These are phyloP conservation scores for Thelonectria olida DNA, from an alignment of 2,329 filamentous ascomycete genomes.

Conservation along the genomic window DNA sequence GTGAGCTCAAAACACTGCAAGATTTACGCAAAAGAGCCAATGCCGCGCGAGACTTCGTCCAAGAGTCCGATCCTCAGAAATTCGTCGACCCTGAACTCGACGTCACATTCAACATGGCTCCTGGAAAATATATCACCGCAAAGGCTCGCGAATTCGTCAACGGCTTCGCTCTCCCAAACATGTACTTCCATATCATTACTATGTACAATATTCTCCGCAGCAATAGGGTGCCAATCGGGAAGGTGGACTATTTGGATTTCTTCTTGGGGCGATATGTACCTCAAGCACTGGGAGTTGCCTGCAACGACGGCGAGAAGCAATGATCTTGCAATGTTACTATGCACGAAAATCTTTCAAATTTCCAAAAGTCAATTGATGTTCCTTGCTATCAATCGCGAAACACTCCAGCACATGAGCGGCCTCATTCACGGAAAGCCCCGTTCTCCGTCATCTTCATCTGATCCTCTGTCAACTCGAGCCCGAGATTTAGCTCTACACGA, in stretches of 20 bases:
- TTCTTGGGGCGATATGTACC: not conserved
- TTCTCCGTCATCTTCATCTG: no score
- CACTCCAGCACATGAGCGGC: no score
- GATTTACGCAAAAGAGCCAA: not conserved
- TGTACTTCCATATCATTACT: constrained; percentile 3
- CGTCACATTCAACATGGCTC: not conserved
- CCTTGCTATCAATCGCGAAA: no score
- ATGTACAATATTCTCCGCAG: not conserved
- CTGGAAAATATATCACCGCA: not conserved
- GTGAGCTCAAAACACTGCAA: not conserved
- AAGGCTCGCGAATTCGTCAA: not conserved
- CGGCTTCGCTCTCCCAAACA: not conserved
- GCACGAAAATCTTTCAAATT: no score
- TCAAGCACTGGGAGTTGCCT: not conserved
- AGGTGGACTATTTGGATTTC: not conserved
- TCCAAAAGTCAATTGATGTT: no score
- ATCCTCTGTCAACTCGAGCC: no score
- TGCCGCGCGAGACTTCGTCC: not conserved
- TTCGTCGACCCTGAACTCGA: not conserved
- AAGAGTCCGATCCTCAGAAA: not conserved
- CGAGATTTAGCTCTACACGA: no score
- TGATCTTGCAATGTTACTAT: no score
- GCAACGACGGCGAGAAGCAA: not conserved
- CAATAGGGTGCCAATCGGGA: not conserved
- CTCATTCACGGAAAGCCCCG: no score